phyloP scores from a whole-genome alignment of 495 filamentous ascomycete genomes.

The Ramalina intermedia region DNA sequence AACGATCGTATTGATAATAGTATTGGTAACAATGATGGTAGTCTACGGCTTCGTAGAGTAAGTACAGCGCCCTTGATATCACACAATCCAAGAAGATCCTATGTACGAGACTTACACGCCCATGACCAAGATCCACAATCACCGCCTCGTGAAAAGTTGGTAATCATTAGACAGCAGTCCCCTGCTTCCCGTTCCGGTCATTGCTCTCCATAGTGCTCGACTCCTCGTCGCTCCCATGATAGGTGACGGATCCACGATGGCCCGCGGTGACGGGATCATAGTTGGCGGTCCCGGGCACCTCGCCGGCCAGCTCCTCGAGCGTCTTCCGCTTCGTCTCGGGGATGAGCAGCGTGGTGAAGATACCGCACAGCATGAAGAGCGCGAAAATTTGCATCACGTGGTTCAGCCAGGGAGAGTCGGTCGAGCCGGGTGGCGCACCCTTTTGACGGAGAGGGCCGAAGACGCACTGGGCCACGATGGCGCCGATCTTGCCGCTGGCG shows the following conservation, averaged over 20 bases:
- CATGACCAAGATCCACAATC: too few relatives aligned
- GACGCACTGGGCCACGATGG: conserved; percentile 43
- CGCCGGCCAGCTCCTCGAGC: conserved; percentile 42
- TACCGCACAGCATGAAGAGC: conserved; percentile 62
- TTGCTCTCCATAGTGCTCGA: too few relatives aligned
- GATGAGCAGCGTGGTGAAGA: conserved; percentile 51
- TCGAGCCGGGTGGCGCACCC: conserved; percentile 23
- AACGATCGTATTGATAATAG: too few relatives aligned
- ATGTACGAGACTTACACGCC: too few relatives aligned
- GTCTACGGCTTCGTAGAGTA: too few relatives aligned
- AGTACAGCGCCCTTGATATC: too few relatives aligned
- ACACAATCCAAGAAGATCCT: too few relatives aligned
- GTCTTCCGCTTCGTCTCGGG: conserved; percentile 65
- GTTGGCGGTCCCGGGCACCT: conserved; percentile 20
- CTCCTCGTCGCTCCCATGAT: neutral
- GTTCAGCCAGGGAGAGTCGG: conserved; percentile 52
- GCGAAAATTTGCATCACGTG: conserved; percentile 72
- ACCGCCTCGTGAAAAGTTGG: too few relatives aligned
- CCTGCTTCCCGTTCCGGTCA: too few relatives aligned
- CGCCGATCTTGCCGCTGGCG: conserved; percentile 68
- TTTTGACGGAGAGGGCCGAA: conserved; percentile 31
- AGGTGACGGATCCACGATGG: neutral
- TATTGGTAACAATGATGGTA: too few relatives aligned
- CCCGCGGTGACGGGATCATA: conserved; percentile 9
- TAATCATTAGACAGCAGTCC: too few relatives aligned